Conservation (phyloP, 2,329 filamentous ascomycete genomes). For the Colletotrichum gloeosporioides region DNA sequence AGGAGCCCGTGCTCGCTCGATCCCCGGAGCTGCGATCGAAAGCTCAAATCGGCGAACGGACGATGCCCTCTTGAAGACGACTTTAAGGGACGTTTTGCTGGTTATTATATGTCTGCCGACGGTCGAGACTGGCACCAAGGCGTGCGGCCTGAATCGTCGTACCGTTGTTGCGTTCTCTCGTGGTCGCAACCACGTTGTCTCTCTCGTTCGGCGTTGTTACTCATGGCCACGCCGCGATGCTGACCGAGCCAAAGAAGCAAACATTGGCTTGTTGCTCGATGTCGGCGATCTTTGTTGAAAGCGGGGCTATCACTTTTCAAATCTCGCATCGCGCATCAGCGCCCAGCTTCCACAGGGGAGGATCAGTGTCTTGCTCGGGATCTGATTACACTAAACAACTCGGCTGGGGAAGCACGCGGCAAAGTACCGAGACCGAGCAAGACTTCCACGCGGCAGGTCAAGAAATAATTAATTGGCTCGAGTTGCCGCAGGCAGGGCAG, state of each 20-base stretch:
- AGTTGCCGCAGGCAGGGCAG: not conserved
- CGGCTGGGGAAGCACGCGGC: not conserved
- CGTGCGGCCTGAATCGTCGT: not conserved
- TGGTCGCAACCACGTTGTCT: not conserved
- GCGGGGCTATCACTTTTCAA: not conserved
- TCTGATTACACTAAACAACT: not conserved
- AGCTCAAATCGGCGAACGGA: slow-evolving; percentile 15
- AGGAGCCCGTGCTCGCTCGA: slow-evolving; percentile 2
- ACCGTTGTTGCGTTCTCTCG: not conserved
- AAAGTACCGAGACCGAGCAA: not conserved
- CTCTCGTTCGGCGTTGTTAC: not conserved
- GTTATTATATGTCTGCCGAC: not conserved
- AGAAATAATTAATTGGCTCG: not conserved
- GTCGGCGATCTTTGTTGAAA: not conserved
- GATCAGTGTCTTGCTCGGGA: not conserved
- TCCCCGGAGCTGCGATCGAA: slow-evolving; percentile 4
- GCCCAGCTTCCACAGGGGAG: not conserved
- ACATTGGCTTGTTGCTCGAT: not conserved
- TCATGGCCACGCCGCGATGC: not conserved
- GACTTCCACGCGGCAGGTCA: not conserved
- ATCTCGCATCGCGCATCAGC: not conserved
- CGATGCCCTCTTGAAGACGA: not conserved
- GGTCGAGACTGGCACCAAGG: not conserved
- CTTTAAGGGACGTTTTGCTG: not conserved
- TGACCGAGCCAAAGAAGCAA: not conserved